Evolutionary conservation across 2,329 filamentous ascomycete genomes (phyloP), one percentile per base, ranked within the genome.

Genomic region (Penicillium sp.): DNA sequence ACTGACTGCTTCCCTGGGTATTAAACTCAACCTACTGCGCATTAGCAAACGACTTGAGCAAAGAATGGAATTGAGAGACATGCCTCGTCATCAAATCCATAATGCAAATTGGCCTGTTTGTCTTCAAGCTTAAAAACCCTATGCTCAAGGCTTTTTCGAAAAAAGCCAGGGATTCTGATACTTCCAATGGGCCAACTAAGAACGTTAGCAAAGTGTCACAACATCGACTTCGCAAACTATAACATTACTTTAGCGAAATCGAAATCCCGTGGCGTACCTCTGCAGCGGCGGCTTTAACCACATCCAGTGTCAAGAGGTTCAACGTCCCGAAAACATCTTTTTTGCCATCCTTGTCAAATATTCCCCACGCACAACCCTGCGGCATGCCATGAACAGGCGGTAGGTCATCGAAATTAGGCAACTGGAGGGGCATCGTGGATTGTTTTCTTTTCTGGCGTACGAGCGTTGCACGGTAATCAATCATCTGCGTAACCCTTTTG

Each of bases 1-100:
- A 81, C 55, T 81, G 78, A 31, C 67, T 74, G 31, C 72, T 73
- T 49, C 69, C 71, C 61, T 82, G 80, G 3, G 80, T 81, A 60
- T 81, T 81, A 59, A 80, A 75, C 45, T 69, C 71, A n/a, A 78
- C 54, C 13, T 68, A 19, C 6, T 31, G 2, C 35, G 3, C 11
- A 27, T 52, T 4, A 49, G 45, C 13, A n/a, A 19, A 45, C 44
- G 8, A 11, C 33, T 4, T 13, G 9, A 21, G 7, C 6, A n/a
- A 21, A 33, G 13, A 3, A 3, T n/a, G 14, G 7, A 6, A 45
- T 16, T n/a, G 3, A 4, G 13, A 16, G 29, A 39, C 16, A n/a
- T 50, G 67, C 65, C 52, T 83, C 71, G 46, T 83, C 78, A 27
- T 81, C 76, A 62, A 78, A 77, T 4, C 68, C 64, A 72, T 50